phyloP scores from a whole-genome alignment of 1,284 basidiomycete genomes.

The Cyathus pygmaeus region DNA sequence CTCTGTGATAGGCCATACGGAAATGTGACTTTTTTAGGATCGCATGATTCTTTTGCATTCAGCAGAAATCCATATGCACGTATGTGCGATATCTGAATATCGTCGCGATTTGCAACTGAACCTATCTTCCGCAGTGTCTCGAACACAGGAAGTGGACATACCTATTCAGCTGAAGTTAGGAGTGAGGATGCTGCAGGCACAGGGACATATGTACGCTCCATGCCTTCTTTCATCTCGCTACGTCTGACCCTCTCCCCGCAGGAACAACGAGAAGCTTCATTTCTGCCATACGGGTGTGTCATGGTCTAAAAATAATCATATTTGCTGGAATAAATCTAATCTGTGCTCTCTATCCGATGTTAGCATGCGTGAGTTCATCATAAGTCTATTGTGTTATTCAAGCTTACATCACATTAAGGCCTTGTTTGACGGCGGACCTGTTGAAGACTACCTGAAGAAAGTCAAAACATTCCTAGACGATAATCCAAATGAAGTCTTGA shows the following conservation, averaged over 20 bases:
- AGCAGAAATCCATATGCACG: conserved; percentile 56
- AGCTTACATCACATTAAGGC: conserved; percentile 7
- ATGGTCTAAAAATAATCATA: not conserved
- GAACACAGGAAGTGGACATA: conserved; percentile 68
- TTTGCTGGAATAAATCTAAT: no score
- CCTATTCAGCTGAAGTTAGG: conserved; percentile 71
- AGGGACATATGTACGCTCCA: conserved; percentile 62
- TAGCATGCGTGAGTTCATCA: no score
- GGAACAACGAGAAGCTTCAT: conserved; percentile 55
- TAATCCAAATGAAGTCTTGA: conserved; percentile 81
- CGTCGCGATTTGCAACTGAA: no score
- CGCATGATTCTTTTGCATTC: conserved; percentile 74
- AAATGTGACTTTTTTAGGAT: conserved; percentile 67
- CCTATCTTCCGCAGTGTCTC: conserved; percentile 50
- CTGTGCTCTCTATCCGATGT: no score
- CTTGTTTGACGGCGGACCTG: conserved; percentile 71
- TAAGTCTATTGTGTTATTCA: conserved; percentile 2
- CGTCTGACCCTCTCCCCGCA: conserved; percentile 3
- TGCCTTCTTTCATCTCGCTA: not conserved
- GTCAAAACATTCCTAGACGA: conserved; percentile 73
- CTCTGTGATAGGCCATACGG: conserved; percentile 67
- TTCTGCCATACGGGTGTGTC: conserved; percentile 74
- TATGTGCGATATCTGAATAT: conserved; percentile 31
- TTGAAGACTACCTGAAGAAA: conserved; percentile 66
- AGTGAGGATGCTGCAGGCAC: conserved; percentile 77